phyloP scores from a whole-genome alignment of 768 basidiomycete species.

The Lactarius sp. region DNA sequence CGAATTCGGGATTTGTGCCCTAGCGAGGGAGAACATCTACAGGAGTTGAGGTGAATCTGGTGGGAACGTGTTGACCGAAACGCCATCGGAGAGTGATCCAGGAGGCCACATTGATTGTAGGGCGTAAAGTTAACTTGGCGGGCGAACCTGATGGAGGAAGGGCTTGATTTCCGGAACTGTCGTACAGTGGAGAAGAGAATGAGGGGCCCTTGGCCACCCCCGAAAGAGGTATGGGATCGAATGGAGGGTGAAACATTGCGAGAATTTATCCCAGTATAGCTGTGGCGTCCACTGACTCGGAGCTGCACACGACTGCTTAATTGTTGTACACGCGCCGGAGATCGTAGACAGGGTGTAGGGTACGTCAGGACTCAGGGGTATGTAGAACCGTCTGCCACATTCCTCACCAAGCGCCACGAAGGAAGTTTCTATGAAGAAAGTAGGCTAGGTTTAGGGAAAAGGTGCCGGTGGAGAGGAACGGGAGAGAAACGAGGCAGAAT shows the following conservation, averaged over 20 bases:
- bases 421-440: slow-evolving; percentile 2
- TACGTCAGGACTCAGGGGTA: slow-evolving; percentile 13
- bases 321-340: neutral
- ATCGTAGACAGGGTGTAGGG: slow-evolving; percentile 17
- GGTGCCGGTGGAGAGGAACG: slow-evolving; percentile 3
- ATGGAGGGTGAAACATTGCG: neutral
- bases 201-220: slow-evolving; percentile 6
- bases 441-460: neutral
- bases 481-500: slow-evolving; percentile 8
- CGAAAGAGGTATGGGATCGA: neutral
- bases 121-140: slow-evolving; percentile 1
- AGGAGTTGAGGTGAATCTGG: neutral
- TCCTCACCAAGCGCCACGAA: neutral
- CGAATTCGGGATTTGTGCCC: neutral
- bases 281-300: neutral
- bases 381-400: neutral
- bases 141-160: neutral
- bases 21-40: neutral
- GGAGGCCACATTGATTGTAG: neutral
- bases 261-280: slow-evolving; percentile 12
- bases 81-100: neutral
- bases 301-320: slow-evolving; percentile 1
- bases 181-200: neutral
- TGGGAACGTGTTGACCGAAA: neutral
- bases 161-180: neutral